phyloP scores from a whole-genome alignment of 139 green algal species.

The Yamagishiella unicocca region DNA sequence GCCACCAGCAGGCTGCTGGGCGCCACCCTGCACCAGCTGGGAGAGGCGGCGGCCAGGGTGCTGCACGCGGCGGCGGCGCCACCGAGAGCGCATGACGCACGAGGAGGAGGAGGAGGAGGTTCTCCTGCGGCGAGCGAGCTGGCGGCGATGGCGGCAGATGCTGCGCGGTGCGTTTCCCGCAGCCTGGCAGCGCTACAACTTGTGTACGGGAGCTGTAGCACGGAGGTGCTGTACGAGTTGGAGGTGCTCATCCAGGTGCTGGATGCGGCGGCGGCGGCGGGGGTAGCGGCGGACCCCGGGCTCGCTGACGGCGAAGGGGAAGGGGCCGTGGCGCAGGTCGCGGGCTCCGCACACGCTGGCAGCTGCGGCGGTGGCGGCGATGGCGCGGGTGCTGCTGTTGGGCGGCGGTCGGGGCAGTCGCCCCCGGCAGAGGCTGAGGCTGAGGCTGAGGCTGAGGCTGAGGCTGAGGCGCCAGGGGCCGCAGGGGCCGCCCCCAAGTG shows the following conservation, averaged over 20 bases:
- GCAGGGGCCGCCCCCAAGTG: too few relatives aligned
- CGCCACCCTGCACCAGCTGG: neutral
- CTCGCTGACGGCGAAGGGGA: too few relatives aligned
- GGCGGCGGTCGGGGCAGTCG: neutral
- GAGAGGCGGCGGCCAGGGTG: neutral
- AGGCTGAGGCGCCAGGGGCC: too few relatives aligned
- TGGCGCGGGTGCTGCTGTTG: neutral
- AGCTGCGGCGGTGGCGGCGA: neutral
- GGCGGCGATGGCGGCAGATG: neutral
- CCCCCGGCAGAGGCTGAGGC: neutral
- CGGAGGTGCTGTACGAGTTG: conserved; percentile 33
- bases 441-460: too few relatives aligned
- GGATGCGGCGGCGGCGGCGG: neutral
- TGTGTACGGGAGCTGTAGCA: conserved; percentile 42
- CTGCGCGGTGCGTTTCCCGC: neutral
- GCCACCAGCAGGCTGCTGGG: conserved; percentile 17
- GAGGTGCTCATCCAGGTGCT: conserved; percentile 5
- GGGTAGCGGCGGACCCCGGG: neutral
- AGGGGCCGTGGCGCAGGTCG: neutral
- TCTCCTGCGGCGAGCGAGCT: too few relatives aligned
- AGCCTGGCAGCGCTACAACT: neutral
- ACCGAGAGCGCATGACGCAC: too few relatives aligned
- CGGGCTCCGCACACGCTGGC: neutral
- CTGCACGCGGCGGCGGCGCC: neutral
- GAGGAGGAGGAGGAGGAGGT: too few relatives aligned